Percentiles rank a stretch among this genome's conserved stretches.
These are phyloP conservation scores for Ophiorrhiza pumila DNA, from an alignment of 257 asterid genomes.

Conservation along the genomic window DNA sequence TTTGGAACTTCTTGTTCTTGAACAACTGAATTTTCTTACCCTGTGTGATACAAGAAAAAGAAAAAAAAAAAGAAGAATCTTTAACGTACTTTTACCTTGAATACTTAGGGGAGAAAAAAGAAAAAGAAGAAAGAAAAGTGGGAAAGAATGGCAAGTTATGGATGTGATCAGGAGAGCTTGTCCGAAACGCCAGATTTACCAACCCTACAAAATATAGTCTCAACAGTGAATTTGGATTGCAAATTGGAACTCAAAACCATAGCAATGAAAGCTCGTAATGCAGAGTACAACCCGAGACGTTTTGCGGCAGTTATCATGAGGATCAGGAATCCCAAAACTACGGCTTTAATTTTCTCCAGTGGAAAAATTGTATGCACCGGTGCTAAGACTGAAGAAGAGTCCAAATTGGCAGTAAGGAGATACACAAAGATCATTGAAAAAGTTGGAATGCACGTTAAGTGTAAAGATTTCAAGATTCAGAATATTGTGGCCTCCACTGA, in stretches of 20 bases:
- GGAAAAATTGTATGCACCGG: constrained; percentile 24
- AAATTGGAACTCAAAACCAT: constrained; percentile 15
- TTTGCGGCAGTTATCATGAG: constrained; percentile 34
- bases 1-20: too few species aligned
- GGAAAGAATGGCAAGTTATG: not conserved
- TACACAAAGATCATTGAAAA: constrained; percentile 7
- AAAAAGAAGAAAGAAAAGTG: not conserved
- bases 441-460: not conserved
- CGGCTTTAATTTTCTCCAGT: constrained; percentile 26
- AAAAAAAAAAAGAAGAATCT: too few species aligned
- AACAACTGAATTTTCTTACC: too few species aligned
- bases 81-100: too few species aligned
- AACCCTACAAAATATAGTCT: constrained; percentile 19
- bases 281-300: constrained; percentile 20
- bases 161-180: not conserved
- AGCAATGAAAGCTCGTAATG: constrained; percentile 13
- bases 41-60: too few species aligned
- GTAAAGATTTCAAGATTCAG: constrained; percentile 12
- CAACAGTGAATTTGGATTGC: constrained; percentile 20
- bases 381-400: not conserved
- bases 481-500: constrained; percentile 14
- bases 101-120: too few species aligned
- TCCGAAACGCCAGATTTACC: not conserved
- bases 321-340: constrained; percentile 32
- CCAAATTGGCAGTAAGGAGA: constrained; percentile 6